Base-by-base conservation (phyloP, 345 rosid genomes). In the Rhodamnia argentea region DNA sequence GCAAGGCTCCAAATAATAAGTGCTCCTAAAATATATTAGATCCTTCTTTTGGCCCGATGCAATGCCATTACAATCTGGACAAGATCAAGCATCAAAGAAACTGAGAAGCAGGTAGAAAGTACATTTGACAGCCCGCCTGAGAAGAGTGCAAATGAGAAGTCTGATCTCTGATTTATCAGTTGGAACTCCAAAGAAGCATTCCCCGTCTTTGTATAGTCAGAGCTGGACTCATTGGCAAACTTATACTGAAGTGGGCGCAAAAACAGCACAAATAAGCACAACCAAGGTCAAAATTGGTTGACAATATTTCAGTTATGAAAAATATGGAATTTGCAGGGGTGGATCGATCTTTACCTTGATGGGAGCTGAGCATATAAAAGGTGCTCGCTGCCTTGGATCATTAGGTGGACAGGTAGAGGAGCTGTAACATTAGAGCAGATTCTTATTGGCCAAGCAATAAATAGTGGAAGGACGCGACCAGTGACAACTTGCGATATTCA, bases 161-260 rank as follows among this genome's bases (percentile, higher is more conserved):
- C 97, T 74, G 94, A 94, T 86, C 99, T 93, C 93, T 95, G 99
- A 88, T 96, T 96, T 85, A 96, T 94, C 86, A 96, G 88, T 90
- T 87, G 96, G 70, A 95, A 92, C 87, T 87, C 91, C 90, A 95
- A 83, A 86, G 91, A 83, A 85, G 88, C 90, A 14, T 87, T 90
- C 56, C 99, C 98, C 7, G 96, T 91, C 87, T 89, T 91, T 82
- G 89, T 82, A 86, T 95, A 96, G 5, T 84, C 83, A 1, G 94
- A 83, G 88, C 86, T 85, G 55, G 91, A 87, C 76, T 93, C 27
- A 27, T 89, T 93, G 50, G 92, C 93, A 87, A 52, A 92, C 90
- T 92, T 94, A 91, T 94, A 96, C 99, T 96, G 93, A 87, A 26
- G 86, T 37, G 51, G 86, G 85, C 18, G 42, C 20, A 86, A 5